phyloP scores from a whole-genome alignment of 352 stramenopile genomes.

The Pythium pectinolyticum region DNA sequence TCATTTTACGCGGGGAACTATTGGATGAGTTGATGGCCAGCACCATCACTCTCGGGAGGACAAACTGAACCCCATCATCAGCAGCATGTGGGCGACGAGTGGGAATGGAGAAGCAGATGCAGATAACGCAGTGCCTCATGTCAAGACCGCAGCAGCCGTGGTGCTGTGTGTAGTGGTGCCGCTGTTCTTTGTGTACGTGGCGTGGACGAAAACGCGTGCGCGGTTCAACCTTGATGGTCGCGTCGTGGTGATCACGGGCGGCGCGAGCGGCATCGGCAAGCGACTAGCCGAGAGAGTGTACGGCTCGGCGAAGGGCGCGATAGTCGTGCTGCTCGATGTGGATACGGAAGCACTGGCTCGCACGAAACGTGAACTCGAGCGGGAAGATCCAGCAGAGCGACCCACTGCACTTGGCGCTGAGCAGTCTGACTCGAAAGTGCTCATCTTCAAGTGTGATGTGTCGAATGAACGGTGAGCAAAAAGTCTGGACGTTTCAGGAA shows the following conservation, averaged over 20 bases:
- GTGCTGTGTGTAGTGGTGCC: conserved; percentile 55
- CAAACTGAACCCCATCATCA: too few species aligned
- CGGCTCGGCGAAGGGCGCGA: conserved; percentile 28
- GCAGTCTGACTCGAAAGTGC: conserved; percentile 20
- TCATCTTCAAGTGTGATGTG: conserved; percentile 61
- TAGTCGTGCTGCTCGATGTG: conserved; percentile 65
- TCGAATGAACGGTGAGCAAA: conserved; percentile 50
- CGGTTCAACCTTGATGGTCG: conserved; percentile 47
- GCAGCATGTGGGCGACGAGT: too few species aligned
- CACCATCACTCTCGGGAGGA: too few species aligned
- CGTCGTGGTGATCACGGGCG: conserved; percentile 70
- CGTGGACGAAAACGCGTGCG: neutral
- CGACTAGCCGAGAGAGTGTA: conserved; percentile 42
- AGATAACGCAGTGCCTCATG: too few species aligned
- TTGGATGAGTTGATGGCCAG: too few species aligned
- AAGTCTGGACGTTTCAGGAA: neutral
- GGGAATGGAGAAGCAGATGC: too few species aligned
- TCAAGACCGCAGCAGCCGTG: too few species aligned
- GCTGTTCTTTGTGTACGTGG: neutral
- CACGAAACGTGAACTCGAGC: conserved; percentile 30
- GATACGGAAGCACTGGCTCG: conserved; percentile 39
- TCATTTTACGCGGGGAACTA: too few species aligned
- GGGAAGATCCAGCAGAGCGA: conserved; percentile 3
- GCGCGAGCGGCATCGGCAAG: conserved; percentile 54
- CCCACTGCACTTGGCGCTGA: too few species aligned